Evolutionary conservation across 352 stramenopile genomes (phyloP).

Genomic region (Paralagenidium karlingii): DNA sequence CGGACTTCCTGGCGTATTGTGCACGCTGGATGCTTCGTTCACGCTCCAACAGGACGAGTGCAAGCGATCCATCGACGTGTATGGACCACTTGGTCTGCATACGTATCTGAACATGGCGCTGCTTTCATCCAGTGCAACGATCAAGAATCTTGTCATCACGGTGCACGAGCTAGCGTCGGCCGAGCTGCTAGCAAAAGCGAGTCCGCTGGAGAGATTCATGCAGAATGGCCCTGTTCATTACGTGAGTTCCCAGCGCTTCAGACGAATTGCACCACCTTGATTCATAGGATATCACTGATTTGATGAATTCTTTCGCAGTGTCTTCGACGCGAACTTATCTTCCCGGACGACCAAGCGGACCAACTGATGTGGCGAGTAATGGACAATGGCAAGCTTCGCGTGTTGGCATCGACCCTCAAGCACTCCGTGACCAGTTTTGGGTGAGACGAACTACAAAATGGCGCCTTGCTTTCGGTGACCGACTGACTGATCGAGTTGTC

Average conservation of each 20-base stretch:
- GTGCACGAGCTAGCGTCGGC: conserved; percentile 61
- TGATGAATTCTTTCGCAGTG: conserved; percentile 18
- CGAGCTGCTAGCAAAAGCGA: conserved; percentile 27
- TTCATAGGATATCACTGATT: too few species aligned
- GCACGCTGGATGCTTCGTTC: conserved; percentile 74
- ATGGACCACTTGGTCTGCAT: conserved; percentile 64
- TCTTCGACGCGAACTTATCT: conserved; percentile 35
- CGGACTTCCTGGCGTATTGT: conserved; percentile 67
- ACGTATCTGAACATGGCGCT: conserved; percentile 66
- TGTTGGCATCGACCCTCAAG: conserved; percentile 51
- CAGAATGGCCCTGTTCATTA: conserved; percentile 36
- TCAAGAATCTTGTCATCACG: conserved; percentile 55
- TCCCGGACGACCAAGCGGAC: conserved; percentile 39
- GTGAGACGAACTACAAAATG: too few species aligned
- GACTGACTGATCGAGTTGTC: neutral
- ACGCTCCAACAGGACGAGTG: too few species aligned
- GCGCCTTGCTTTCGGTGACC: neutral
- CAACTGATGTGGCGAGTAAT: conserved; percentile 54
- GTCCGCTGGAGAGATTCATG: conserved; percentile 48
- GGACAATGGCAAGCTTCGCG: conserved; percentile 46
- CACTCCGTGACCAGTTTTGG: conserved; percentile 74
- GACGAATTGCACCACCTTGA: too few species aligned
- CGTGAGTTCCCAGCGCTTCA: conserved; percentile 20
- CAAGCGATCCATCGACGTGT: conserved; percentile 53
- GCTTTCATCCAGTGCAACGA: conserved; percentile 40